These are phyloP conservation scores for Climacium dendroides DNA, from an alignment of 225 moss, liverwort and hornwort genomes.

Conservation along the genomic window DNA sequence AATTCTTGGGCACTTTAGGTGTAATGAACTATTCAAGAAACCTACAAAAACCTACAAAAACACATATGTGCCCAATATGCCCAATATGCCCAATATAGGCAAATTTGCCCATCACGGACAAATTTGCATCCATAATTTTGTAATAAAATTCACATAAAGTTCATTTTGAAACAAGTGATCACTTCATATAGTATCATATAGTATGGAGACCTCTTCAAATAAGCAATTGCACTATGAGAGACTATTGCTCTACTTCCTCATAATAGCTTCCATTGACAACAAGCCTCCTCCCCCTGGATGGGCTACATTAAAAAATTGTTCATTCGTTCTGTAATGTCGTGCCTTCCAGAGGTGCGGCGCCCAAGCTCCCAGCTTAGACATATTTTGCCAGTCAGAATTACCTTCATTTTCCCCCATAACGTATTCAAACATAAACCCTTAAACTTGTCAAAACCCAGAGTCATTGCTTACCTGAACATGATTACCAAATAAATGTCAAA, in stretches of 20 bases:
- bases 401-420: not conserved
- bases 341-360: not conserved
- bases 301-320: not conserved
- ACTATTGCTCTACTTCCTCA: too few relatives aligned
- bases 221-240: not conserved
- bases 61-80: too few relatives aligned
- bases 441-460: not conserved
- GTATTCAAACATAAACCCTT: not conserved
- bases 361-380: not conserved
- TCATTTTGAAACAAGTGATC: too few relatives aligned
- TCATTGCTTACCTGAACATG: not conserved
- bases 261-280: not conserved
- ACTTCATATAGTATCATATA: too few relatives aligned
- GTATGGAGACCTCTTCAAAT: not conserved
- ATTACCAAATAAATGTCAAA: not conserved
- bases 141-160: too few relatives aligned
- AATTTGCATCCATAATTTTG: too few relatives aligned
- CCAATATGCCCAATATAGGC: too few relatives aligned
- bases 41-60: too few relatives aligned
- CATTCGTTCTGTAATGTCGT: not conserved
- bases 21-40: too few relatives aligned
- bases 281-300: too few relatives aligned
- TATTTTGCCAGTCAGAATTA: not conserved
- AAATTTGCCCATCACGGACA: too few relatives aligned
- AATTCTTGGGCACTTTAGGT: too few relatives aligned